Evolutionary conservation across 2,329 filamentous ascomycete genomes (phyloP).

Genomic region (Fusarium redolens): DNA sequence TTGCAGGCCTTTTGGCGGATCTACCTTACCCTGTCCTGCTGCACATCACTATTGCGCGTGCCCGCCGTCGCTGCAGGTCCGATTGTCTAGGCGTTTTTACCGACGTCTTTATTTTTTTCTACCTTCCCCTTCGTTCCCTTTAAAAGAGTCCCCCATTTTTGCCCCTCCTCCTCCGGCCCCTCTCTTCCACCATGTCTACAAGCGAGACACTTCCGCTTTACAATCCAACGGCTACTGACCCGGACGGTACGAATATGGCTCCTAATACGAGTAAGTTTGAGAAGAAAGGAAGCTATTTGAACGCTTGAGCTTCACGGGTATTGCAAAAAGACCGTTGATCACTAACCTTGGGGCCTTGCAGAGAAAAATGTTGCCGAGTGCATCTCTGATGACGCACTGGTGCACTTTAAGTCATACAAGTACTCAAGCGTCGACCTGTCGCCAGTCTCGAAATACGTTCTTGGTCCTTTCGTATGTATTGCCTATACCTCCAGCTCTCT

Average conservation of each 20-base stretch:
- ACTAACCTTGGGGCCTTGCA: constrained; percentile 28
- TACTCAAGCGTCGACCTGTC: constrained; percentile 98
- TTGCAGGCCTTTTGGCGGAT: constrained; percentile 9
- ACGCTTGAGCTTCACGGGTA: neutral
- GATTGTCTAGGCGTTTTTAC: constrained; percentile 24
- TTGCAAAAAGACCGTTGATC: neutral
- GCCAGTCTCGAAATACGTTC: constrained; percentile 89
- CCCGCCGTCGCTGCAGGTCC: constrained; percentile 22
- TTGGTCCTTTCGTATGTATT: constrained; percentile 88
- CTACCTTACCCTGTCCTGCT: constrained; percentile 5
- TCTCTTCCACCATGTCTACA: constrained; percentile 47
- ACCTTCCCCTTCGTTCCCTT: constrained; percentile 16
- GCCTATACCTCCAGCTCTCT: neutral
- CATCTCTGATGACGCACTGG: constrained; percentile 89
- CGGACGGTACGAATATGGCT: constrained; percentile 48
- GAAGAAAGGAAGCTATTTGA: neutral
- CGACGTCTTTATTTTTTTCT: constrained; percentile 9
- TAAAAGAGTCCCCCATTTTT: constrained; percentile 39
- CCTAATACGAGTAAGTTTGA: constrained; percentile 49
- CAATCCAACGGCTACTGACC: constrained; percentile 43
- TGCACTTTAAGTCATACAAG: constrained; percentile 94
- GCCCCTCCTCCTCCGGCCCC: constrained; percentile 41
- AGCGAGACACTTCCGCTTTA: constrained; percentile 50
- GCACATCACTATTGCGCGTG: constrained; percentile 17
- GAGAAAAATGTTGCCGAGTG: constrained; percentile 72